Conservation (phyloP, 1,139 yeast species). For the Pichia sorboxylosa region DNA sequence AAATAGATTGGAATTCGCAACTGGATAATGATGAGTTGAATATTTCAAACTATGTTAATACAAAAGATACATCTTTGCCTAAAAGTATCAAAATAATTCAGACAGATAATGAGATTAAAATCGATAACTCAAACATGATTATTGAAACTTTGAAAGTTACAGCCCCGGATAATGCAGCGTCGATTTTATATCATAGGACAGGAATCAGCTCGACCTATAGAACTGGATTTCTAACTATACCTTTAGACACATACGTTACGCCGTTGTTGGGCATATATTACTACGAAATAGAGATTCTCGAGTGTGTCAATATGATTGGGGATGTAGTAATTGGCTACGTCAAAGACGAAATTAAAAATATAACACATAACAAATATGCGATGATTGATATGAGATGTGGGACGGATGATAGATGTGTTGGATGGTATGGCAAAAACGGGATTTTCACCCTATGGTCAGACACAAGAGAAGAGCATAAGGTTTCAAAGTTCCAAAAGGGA, state of each 20-base stretch:
- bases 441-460: slow-evolving; percentile 29
- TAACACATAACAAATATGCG: slow-evolving; percentile 2
- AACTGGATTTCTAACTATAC: slow-evolving; percentile 5
- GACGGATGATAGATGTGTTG: slow-evolving; percentile 39
- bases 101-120: slow-evolving; percentile 1
- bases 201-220: background rate
- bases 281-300: slow-evolving; percentile 38
- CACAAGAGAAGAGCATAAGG: slow-evolving; percentile 28
- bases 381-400: slow-evolving; percentile 28
- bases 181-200: slow-evolving; percentile 8
- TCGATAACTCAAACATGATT: slow-evolving; percentile 1
- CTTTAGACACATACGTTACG: slow-evolving; percentile 4
- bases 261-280: slow-evolving; percentile 37
- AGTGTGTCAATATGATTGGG: slow-evolving; percentile 27
- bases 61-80: slow-evolving; percentile 6
- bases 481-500: slow-evolving; percentile 37
- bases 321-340: slow-evolving; percentile 35
- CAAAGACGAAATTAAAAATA: slow-evolving; percentile 13
- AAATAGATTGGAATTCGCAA: slow-evolving; percentile 3
- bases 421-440: slow-evolving; percentile 51
- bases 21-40: background rate
- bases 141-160: slow-evolving; percentile 1
- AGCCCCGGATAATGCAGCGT: slow-evolving; percentile 5
- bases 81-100: slow-evolving; percentile 1
- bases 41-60: background rate